phyloP scores from a whole-genome alignment of 2,329 filamentous ascomycete genomes.

The Ascomycota sp. region DNA sequence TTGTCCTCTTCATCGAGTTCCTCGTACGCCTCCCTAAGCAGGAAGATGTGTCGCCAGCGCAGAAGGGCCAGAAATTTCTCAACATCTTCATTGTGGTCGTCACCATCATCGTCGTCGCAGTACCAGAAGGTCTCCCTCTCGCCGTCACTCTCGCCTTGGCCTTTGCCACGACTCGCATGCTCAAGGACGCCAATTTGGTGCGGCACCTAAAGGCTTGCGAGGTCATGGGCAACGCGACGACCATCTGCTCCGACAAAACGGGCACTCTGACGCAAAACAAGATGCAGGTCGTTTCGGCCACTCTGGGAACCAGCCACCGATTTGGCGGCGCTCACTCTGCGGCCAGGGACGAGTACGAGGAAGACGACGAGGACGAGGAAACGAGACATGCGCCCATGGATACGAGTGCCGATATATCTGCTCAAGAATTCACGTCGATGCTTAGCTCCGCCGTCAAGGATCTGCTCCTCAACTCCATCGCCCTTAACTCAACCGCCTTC shows the following conservation, averaged over 20 bases:
- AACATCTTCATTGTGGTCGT: constrained; percentile 61
- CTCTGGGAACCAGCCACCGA: constrained; percentile 31
- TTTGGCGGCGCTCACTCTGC: constrained; percentile 24
- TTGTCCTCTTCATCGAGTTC: constrained; percentile 74
- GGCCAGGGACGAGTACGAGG: constrained; percentile 6
- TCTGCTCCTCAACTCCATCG: constrained; percentile 36
- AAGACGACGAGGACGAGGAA: constrained; percentile 5
- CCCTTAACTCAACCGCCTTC: constrained; percentile 54
- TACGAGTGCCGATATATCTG: constrained; percentile 16
- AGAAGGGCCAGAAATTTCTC: constrained; percentile 62
- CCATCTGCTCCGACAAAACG: constrained; percentile 49
- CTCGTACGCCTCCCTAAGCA: constrained; percentile 41
- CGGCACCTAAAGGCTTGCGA: constrained; percentile 60
- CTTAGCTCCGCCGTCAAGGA: constrained; percentile 27
- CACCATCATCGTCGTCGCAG: constrained; percentile 62
- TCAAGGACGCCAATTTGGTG: constrained; percentile 59
- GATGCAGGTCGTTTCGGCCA: constrained; percentile 46
- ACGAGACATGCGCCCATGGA: constrained; percentile 4
- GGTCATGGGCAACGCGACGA: constrained; percentile 63
- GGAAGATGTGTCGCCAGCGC: constrained; percentile 32
- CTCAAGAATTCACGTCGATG: constrained; percentile 24
- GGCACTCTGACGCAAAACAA: constrained; percentile 48
- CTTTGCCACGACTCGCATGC: constrained; percentile 58
- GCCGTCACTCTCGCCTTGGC: constrained; percentile 61
- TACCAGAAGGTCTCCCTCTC: constrained; percentile 57